Conservation (phyloP, 2,329 filamentous ascomycete species). For the Dothideomycetes sp. region DNA sequence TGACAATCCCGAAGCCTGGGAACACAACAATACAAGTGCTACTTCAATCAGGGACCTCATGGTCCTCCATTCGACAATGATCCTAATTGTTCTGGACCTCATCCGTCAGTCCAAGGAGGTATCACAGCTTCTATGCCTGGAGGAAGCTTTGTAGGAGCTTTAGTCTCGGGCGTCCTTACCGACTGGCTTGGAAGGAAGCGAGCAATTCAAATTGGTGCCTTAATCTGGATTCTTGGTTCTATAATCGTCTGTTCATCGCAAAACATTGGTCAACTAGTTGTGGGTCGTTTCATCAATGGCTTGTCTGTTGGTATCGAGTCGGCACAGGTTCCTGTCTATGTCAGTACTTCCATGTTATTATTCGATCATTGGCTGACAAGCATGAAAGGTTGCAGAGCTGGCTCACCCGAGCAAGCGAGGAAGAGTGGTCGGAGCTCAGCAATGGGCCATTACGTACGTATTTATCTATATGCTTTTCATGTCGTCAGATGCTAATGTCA, state of each 20-base stretch:
- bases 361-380: too few species aligned
- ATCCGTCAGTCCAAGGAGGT: conserved; percentile 50
- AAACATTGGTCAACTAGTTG: conserved; percentile 61
- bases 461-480: conserved; percentile 58
- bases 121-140: conserved; percentile 64
- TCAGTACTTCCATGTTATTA: too few species aligned
- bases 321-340: conserved; percentile 60
- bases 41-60: conserved; percentile 51
- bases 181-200: conserved; percentile 47
- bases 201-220: conserved; percentile 43
- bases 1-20: conserved; percentile 38
- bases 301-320: conserved; percentile 65
- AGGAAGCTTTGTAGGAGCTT: conserved; percentile 58
- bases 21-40: conserved; percentile 60
- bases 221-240: conserved; percentile 43
- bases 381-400: conserved; percentile 58
- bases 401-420: conserved; percentile 52
- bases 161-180: conserved; percentile 50
- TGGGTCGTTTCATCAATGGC: conserved; percentile 62
- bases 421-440: conserved; percentile 62
- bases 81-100: conserved; percentile 43
- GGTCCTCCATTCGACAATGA: conserved; percentile 23
- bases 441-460: conserved; percentile 59
- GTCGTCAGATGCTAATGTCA: too few species aligned
- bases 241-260: conserved; percentile 54